Conservation (phyloP, 345 rosid species). For the Dipteronia sinensis region DNA sequence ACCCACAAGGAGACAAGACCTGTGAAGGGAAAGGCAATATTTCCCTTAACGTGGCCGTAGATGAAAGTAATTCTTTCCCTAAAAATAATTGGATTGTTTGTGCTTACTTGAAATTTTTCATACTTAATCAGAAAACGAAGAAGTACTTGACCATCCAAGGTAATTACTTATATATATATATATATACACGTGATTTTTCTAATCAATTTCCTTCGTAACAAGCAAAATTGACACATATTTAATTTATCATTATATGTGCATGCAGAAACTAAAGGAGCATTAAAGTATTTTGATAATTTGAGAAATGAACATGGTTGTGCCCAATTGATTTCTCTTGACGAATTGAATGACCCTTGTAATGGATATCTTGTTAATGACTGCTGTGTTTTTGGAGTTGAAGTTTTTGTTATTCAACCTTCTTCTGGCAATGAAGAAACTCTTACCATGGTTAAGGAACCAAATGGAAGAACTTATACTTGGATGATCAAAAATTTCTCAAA, state of each 20-base stretch:
- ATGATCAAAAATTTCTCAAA: conserved; percentile 30
- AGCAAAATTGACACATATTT: too few relatives aligned
- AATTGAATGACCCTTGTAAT: conserved; percentile 24
- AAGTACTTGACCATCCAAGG: too few relatives aligned
- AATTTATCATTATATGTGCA: background rate
- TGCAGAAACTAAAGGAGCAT: conserved; percentile 30
- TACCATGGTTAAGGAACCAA: conserved; percentile 29
- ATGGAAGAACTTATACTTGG: conserved; percentile 31
- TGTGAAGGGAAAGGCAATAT: too few relatives aligned
- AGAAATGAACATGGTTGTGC: conserved; percentile 36
- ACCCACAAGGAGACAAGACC: too few relatives aligned
- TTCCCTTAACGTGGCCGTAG: too few relatives aligned
- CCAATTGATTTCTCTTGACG: conserved; percentile 23
- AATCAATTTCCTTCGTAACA: too few relatives aligned
- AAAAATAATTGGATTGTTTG: too few relatives aligned
- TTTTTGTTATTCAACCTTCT: conserved; percentile 13
- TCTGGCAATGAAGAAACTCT: conserved; percentile 23
- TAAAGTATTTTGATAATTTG: conserved; percentile 22
- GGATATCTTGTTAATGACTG: conserved; percentile 30
- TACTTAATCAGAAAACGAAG: too few relatives aligned
- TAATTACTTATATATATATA: too few relatives aligned
- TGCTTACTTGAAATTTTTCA: too few relatives aligned
- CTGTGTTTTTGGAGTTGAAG: conserved; percentile 48
- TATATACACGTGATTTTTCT: too few relatives aligned
- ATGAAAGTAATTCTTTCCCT: too few relatives aligned